Evolutionary conservation across 139 green algal species (phyloP).

Genomic region (Dunaliella sp.): DNA sequence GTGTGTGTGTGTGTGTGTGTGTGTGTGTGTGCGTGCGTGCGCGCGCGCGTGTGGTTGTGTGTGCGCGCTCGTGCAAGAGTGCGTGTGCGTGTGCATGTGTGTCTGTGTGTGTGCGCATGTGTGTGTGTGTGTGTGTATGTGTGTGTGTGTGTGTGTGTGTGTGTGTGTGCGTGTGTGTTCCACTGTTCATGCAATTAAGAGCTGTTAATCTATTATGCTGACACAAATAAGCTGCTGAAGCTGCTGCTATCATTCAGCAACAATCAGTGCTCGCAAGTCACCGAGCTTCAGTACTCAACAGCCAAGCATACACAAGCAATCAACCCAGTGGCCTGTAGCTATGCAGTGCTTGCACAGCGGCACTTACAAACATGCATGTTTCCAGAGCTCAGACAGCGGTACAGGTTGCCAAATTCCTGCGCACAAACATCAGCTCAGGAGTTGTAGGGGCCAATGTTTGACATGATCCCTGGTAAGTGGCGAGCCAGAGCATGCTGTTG

Average conservation of each 20-base stretch:
- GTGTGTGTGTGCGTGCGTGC: no score
- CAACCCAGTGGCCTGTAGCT: neutral
- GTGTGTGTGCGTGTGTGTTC: neutral
- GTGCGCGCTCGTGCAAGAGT: neutral
- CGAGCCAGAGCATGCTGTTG: no score
- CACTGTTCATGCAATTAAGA: neutral
- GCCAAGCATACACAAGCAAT: neutral
- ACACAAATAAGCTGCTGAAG: no score
- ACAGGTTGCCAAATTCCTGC: no score
- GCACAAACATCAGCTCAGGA: no score
- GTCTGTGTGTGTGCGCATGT: neutral
- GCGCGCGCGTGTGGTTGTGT: neutral
- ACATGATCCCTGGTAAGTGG: no score
- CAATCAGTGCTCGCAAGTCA: neutral
- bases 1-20: no score
- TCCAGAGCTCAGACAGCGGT: no score
- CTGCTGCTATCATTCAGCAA: no score
- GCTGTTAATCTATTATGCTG: no score
- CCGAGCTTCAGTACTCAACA: neutral
- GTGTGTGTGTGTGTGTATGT: constrained; percentile 12
- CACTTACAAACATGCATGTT: neutral
- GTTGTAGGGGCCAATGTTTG: no score
- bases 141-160: constrained; percentile 1
- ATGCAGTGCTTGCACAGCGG: neutral
- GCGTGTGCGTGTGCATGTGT: constrained; percentile 1